phyloP scores from a whole-genome alignment of 1,284 basidiomycete genomes.

The Ceratobasidium papillatum region DNA sequence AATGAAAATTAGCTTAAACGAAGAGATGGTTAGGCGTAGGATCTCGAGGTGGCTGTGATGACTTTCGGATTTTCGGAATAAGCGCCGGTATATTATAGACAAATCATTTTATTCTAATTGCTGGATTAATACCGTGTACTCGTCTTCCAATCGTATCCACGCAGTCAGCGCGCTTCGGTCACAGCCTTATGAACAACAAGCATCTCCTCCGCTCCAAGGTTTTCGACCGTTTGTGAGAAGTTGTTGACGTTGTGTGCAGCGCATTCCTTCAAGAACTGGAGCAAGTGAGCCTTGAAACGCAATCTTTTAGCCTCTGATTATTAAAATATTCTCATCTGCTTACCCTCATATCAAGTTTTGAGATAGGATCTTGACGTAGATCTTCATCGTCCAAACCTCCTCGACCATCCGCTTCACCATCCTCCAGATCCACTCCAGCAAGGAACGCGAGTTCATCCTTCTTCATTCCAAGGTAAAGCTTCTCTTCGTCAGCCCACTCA shows the following conservation, averaged over 20 bases:
- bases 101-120: background rate
- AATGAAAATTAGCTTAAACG: background rate
- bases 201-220: constrained; percentile 74
- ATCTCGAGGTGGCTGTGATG: constrained; percentile 17
- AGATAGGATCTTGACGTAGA: constrained; percentile 84
- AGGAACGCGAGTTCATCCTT: constrained; percentile 57
- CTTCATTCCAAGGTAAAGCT: constrained; percentile 57
- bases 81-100: background rate
- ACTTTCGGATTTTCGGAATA: background rate
- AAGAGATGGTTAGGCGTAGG: background rate
- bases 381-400: constrained; percentile 82
- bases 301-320: background rate
- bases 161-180: constrained; percentile 43
- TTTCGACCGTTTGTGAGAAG: constrained; percentile 70
- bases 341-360: constrained; percentile 88
- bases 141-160: constrained; percentile 14
- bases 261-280: constrained; percentile 74
- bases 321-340: constrained; percentile 47
- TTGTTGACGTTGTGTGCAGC: constrained; percentile 71
- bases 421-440: constrained; percentile 60
- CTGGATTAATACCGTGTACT: too few species aligned
- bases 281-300: constrained; percentile 65
- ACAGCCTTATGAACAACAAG: constrained; percentile 70
- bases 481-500: constrained; percentile 87
- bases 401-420: constrained; percentile 70